A percentile compares a stretch with the other conserved stretches of the same genome.
Conservation (phyloP, 1,284 basidiomycete species). For the Ceratobasidium sp. region DNA sequence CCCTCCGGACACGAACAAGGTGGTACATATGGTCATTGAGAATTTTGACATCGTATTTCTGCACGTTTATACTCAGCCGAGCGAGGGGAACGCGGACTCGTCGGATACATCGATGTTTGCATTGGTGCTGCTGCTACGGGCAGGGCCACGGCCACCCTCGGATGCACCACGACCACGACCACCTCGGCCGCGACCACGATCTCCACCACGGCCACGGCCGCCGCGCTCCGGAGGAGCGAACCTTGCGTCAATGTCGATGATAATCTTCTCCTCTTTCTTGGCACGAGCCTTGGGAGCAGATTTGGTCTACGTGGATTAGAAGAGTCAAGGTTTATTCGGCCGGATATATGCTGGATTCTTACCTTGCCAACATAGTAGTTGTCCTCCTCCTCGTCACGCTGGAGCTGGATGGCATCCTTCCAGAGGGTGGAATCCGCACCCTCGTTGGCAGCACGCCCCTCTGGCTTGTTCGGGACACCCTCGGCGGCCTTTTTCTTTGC, state of each 20-base stretch:
- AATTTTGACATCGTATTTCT: slow-evolving; percentile 33
- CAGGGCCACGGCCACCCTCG: slow-evolving; percentile 49
- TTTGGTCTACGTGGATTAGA: slow-evolving; percentile 33
- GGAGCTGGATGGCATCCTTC: slow-evolving; percentile 67
- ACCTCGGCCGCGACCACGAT: slow-evolving; percentile 50
- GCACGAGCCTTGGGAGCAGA: slow-evolving; percentile 38
- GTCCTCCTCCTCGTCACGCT: slow-evolving; percentile 57
- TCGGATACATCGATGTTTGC: slow-evolving; percentile 39
- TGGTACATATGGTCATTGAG: slow-evolving; percentile 27
- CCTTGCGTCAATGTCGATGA: slow-evolving; percentile 40
- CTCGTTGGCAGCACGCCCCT: slow-evolving; percentile 74
- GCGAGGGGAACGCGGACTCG: slow-evolving; percentile 42
- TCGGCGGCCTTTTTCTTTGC: slow-evolving; percentile 67
- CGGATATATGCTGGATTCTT: slow-evolving; percentile 46
- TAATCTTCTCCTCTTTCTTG: slow-evolving; percentile 42
- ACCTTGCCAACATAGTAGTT: slow-evolving; percentile 43
- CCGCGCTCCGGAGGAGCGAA: slow-evolving; percentile 38
- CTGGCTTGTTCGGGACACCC: slow-evolving; percentile 67
- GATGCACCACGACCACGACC: slow-evolving; percentile 54
- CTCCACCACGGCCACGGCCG: slow-evolving; percentile 29
- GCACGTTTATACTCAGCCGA: slow-evolving; percentile 22
- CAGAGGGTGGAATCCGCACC: slow-evolving; percentile 72
- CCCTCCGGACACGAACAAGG: slow-evolving; percentile 26
- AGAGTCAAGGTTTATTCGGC: slow-evolving; percentile 58
- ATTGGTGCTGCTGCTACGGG: background rate